These are phyloP conservation scores for Trichoderma breve DNA, from an alignment of 2,329 filamentous ascomycete genomes.

Conservation along the genomic window DNA sequence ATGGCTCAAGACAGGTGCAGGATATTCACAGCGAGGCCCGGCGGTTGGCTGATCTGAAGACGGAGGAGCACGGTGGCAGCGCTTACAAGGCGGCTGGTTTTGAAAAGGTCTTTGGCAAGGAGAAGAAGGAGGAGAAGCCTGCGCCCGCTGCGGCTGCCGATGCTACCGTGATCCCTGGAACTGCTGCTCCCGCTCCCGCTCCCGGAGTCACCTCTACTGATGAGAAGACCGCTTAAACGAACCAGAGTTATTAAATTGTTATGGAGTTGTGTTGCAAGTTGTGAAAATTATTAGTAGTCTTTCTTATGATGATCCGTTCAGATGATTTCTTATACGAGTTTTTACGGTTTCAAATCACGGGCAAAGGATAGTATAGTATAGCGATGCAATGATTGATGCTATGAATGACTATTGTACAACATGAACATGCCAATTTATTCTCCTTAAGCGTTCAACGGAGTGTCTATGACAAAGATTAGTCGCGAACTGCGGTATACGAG, in stretches of 20 bases:
- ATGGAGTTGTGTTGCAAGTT: not conserved
- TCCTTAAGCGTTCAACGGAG: not conserved
- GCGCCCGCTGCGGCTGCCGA: conserved; percentile 22
- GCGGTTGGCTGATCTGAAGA: conserved; percentile 85
- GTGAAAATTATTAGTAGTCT: not conserved
- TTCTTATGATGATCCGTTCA: not conserved
- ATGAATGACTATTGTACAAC: conserved; percentile 16
- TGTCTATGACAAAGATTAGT: not conserved
- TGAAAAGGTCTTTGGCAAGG: conserved; percentile 57
- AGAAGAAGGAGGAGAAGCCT: conserved; percentile 32
- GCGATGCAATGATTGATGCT: conserved; percentile 11
- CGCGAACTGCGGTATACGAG: not conserved
- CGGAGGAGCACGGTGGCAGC: conserved; percentile 57
- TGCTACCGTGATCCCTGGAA: not conserved
- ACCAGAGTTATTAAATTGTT: not conserved
- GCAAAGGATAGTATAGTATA: conserved; percentile 19
- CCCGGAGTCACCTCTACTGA: not conserved
- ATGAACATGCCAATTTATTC: not conserved
- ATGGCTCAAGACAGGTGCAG: conserved; percentile 81
- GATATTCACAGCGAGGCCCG: conserved; percentile 92
- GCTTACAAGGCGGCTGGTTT: conserved; percentile 59
- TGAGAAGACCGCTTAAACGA: conserved; percentile 12
- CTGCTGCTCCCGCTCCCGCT: conserved; percentile 14
- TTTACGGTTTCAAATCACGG: conserved; percentile 21
- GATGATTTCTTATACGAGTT: not conserved